Base-by-base conservation (phyloP, 1,139 yeast species). In the Citeromyces hawaiiensis region DNA sequence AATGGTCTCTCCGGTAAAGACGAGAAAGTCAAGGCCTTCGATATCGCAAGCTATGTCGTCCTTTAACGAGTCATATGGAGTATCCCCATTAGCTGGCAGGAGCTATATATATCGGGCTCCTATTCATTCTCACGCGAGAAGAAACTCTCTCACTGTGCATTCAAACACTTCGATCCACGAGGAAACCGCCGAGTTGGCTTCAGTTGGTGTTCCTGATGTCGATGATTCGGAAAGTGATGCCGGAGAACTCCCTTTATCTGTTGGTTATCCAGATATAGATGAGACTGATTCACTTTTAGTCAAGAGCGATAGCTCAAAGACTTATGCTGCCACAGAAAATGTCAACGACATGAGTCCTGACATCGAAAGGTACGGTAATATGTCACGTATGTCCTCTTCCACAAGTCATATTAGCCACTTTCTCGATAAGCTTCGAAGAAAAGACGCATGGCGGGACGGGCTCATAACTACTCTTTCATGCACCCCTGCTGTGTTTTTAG, bases 401-500 rank as follows among this genome's bases (percentile, higher is more conserved):
- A 13, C 23, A 11, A 34, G 23, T 4, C 10, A 16, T 9, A 34
- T 34, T 17, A n/a, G 21, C 23, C 13, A 34, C 13, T 25, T 25
- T 23, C 33, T 21, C 40, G 4, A 23, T 23, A 15, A 23, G 32
- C 15, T 10, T n/a, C 39, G 36, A 18, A 33, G 33, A 15, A 25
- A 40, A 13, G 36, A 35, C 4, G 21, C 42, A n/a, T 11, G 37
- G 7, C 15, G 43, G 4, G 50, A 55, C 38, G 50, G 53, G 30
- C 33, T 68, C 5, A 34, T 55, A 3, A 59, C 56, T 45, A 79
- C 81, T 0, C 43, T 70, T 3, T 48, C 62, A n/a, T 76, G 70
- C 50, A 43, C 76, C 2, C 93, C 94, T 0, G 79, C 95, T 0
- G 96, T 88, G 5, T 71, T 86, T 37, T 63, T 91, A 35, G 98